Conservation (phyloP, 192 early-diverging fungal genomes). For the Endogone sp. region DNA sequence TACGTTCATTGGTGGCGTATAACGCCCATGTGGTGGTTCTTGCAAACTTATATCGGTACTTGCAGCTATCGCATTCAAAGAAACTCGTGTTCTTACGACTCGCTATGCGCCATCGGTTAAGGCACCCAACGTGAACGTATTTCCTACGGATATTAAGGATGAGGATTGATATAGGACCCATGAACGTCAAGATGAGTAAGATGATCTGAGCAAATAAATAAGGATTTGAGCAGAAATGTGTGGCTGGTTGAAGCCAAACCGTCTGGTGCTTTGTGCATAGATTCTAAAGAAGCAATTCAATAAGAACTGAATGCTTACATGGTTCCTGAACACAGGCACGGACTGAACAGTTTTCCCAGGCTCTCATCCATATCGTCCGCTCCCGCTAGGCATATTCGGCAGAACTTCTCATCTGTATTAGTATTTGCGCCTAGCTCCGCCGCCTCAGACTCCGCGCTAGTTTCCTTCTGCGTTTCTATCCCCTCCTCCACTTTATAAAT, state of each 20-base stretch:
- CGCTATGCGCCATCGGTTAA: slow-evolving; percentile 50
- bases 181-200: too few species aligned
- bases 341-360: slow-evolving; percentile 47
- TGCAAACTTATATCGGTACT: slow-evolving; percentile 49
- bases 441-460: too few species aligned
- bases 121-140: slow-evolving; percentile 45
- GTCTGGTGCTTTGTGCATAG: too few species aligned
- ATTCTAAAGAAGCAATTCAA: too few species aligned
- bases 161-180: background rate
- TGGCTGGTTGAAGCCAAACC: too few species aligned
- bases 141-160: background rate
- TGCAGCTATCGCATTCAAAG: slow-evolving; percentile 58
- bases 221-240: too few species aligned
- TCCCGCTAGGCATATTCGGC: slow-evolving; percentile 47
- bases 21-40: slow-evolving; percentile 45
- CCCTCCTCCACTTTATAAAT: too few species aligned
- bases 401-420: slow-evolving; percentile 37
- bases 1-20: slow-evolving; percentile 44
- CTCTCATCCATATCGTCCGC: slow-evolving; percentile 40
- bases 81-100: slow-evolving; percentile 49
- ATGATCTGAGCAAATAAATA: too few species aligned
- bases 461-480: background rate
- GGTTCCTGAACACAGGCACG: slow-evolving; percentile 57
- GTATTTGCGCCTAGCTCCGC: background rate
- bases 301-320: slow-evolving; percentile 46